Conservation (phyloP, 2,329 filamentous ascomycete genomes). For the Aurifilum marmelostoma region DNA sequence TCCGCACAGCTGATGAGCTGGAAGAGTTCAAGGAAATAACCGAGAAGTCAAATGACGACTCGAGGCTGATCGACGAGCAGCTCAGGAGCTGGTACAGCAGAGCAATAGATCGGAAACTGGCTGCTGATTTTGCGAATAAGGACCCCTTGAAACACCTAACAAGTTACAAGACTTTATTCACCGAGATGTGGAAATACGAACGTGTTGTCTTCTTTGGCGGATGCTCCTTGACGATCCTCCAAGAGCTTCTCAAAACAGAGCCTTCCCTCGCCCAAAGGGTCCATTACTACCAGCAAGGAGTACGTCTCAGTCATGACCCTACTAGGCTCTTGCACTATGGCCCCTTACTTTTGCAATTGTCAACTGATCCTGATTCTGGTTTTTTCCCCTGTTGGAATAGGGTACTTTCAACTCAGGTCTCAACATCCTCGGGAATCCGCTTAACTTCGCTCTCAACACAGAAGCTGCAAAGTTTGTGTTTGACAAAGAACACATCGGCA, state of each 20-base stretch:
- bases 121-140: constrained; percentile 18
- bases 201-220: constrained; percentile 26
- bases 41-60: neutral
- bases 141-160: constrained; percentile 11
- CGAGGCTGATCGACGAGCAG: neutral
- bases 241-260: constrained; percentile 20
- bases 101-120: constrained; percentile 23
- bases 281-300: constrained; percentile 26
- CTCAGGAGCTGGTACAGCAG: constrained; percentile 23
- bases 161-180: constrained; percentile 15
- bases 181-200: constrained; percentile 23
- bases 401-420: constrained; percentile 27
- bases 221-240: constrained; percentile 25
- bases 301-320: neutral
- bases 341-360: neutral
- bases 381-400: neutral
- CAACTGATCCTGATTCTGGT: neutral
- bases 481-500: neutral
- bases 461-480: constrained; percentile 27
- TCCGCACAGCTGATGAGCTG: constrained; percentile 23
- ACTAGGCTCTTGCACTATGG: neutral
- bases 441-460: constrained; percentile 28
- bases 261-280: constrained; percentile 19
- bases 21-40: constrained; percentile 17
- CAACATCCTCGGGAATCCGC: constrained; percentile 30